Percentiles rank a stretch among this genome's conserved stretches.
Evolutionary conservation across 2,329 filamentous ascomycete genomes (phyloP).

Genomic region (Microdochium trichocladiopsis): DNA sequence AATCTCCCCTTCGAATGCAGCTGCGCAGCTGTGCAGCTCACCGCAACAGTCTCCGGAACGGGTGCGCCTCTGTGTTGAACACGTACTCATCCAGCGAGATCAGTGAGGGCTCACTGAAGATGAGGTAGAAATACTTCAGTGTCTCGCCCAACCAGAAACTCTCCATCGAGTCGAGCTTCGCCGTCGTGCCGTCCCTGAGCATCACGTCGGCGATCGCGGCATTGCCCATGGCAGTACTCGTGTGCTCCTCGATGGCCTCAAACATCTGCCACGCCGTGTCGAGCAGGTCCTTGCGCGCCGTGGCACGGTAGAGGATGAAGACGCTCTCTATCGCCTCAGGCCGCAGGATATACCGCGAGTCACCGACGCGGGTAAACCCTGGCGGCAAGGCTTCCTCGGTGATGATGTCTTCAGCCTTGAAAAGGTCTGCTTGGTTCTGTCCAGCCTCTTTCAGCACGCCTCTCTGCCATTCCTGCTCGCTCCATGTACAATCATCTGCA

Average conservation of each 20-base stretch:
- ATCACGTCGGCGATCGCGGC: conserved; percentile 16
- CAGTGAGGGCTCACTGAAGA: conserved; percentile 12
- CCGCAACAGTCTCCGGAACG: conserved; percentile 8
- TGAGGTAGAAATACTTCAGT: conserved; percentile 16
- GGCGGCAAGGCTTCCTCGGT: conserved; percentile 9
- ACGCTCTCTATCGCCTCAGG: conserved; percentile 21
- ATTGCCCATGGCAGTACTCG: conserved; percentile 15
- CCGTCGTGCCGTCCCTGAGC: conserved; percentile 1
- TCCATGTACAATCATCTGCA: conserved; percentile 15
- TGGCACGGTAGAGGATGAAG: conserved; percentile 17
- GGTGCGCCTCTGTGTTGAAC: conserved; percentile 14
- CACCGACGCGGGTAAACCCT: conserved; percentile 14
- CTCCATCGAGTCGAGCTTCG: conserved; percentile 17
- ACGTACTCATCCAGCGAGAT: conserved; percentile 14
- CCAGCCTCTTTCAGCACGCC: conserved; percentile 10
- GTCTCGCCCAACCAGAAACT: conserved; percentile 17
- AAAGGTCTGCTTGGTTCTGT: conserved; percentile 5
- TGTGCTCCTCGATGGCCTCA: conserved; percentile 13
- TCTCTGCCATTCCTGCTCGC: conserved; percentile 17
- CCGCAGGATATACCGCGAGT: conserved; percentile 16
- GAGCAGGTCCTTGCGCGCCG: conserved; percentile 12
- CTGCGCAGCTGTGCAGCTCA: neutral
- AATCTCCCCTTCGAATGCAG: neutral
- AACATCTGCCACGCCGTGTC: conserved; percentile 18
- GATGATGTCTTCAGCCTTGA: conserved; percentile 10